Conservation (phyloP, 2,329 filamentous ascomycete species). For the Phyllosticta ampelicida region DNA sequence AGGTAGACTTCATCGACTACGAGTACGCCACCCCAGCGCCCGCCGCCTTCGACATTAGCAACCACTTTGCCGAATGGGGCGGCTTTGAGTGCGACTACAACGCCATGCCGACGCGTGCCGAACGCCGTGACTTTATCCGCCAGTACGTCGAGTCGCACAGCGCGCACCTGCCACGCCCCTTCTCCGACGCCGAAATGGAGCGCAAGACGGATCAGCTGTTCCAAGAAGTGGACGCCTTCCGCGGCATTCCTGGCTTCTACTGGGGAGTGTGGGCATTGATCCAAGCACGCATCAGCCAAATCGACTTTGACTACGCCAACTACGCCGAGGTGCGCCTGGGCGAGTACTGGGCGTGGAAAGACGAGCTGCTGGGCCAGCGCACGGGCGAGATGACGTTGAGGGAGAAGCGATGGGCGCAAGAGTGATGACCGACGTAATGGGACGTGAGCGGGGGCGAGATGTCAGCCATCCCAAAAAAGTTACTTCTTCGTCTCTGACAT, state of each 20-base stretch:
- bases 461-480: neutral
- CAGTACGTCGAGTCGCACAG: conserved; percentile 71
- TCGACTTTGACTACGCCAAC: conserved; percentile 90
- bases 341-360: conserved; percentile 91
- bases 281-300: conserved; percentile 85
- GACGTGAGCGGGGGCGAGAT: neutral
- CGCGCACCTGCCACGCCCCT: conserved; percentile 24
- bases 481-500: neutral
- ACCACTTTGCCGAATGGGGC: conserved; percentile 98
- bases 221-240: conserved; percentile 73
- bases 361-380: conserved; percentile 56
- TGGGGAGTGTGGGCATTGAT: conserved; percentile 95
- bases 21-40: conserved; percentile 94
- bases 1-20: conserved; percentile 79
- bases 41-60: conserved; percentile 90
- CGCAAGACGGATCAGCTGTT: conserved; percentile 47
- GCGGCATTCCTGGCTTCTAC: conserved; percentile 81
- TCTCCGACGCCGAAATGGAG: conserved; percentile 4
- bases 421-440: conserved; percentile 16
- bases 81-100: conserved; percentile 91
- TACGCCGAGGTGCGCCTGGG: conserved; percentile 80
- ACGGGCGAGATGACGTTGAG: conserved; percentile 56
- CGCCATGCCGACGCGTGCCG: conserved; percentile 65
- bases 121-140: conserved; percentile 69
- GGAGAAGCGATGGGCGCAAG: conserved; percentile 69